Base-by-base conservation (phyloP, 805 yeast genomes). In the Candida manassasensis region DNA sequence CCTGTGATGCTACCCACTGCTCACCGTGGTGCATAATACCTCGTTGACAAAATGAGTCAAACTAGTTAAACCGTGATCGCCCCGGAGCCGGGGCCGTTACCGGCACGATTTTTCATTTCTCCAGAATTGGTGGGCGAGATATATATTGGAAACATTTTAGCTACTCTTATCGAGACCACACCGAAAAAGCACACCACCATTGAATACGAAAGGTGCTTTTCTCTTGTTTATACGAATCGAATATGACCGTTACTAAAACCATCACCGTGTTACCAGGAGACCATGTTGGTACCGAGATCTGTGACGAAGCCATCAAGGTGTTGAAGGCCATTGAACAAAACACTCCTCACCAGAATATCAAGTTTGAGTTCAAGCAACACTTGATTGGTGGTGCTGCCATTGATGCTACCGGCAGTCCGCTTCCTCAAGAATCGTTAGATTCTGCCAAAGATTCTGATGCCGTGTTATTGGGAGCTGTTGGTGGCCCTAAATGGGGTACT, bases 401-500 rank as follows among this genome's bases (percentile, higher is more conserved):
- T 53, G 98, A 93, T 59, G 96, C 96, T 38, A 82, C 94, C 29
- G 98, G 98, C 36, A 81, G 59, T 34, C 97, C 98, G 40, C 71
- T 93, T 45, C 84, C 96, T 11, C 95, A 84, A 41, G 90, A 73
- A 39, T 75, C 96, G 3, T 71, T 93, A 32, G 84, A 67, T 30
- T 88, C 95, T 7, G 75, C 97, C 24, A 88, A 86, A 63, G 66
- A 67, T 29, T 82, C 97, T 1, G 94, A 90, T 57, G 98, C 97
- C 17, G 95, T 93, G n/a, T 69, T 93, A 46, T 72, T 93, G 38
- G 98, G 98, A 47, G 96, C 98, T 6, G 98, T 93, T 21, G 98
- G 98, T 44, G 98, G 98, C 21, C 98, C 98, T 42, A 93, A 93
- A 67, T 93, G 98, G 98, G 97, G 97, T 24, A 85, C 97, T 18